Evolutionary conservation across 78 protist genomes (phyloP).

Genomic region (Polysphondylium violaceum): DNA sequence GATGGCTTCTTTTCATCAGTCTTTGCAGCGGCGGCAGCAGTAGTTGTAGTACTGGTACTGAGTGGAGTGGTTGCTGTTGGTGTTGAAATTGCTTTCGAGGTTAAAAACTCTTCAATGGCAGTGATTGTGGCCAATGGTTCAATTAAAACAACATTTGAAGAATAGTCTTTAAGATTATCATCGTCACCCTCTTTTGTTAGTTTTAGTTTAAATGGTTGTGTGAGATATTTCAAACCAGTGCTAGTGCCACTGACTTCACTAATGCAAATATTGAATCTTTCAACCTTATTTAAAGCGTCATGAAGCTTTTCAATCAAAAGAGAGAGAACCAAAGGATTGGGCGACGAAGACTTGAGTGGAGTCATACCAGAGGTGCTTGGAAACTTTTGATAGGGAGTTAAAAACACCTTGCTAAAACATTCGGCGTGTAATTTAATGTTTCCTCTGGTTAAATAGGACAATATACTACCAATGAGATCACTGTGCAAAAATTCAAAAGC

Average conservation of each 20-base stretch:
- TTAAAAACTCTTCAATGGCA: slow-evolving; percentile 86
- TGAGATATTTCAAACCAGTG: slow-evolving; percentile 70
- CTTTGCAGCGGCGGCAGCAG: not conserved
- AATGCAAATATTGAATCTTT: slow-evolving; percentile 64
- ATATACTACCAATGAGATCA: slow-evolving; percentile 56
- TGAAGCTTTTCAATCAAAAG: slow-evolving; percentile 64
- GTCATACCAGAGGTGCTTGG: not conserved
- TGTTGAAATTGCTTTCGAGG: slow-evolving; percentile 69
- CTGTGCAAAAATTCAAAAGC: slow-evolving; percentile 80
- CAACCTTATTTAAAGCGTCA: slow-evolving; percentile 73
- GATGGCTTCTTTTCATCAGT: not conserved
- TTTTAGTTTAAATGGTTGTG: slow-evolving; percentile 85
- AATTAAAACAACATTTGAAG: slow-evolving; percentile 78
- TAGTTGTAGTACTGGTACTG: not conserved
- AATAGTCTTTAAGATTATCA: slow-evolving; percentile 38
- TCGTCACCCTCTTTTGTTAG: slow-evolving; percentile 36
- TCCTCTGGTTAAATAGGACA: slow-evolving; percentile 61
- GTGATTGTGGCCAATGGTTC: slow-evolving; percentile 87
- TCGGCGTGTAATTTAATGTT: slow-evolving; percentile 50
- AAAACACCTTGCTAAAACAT: slow-evolving; percentile 63
- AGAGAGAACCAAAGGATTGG: slow-evolving; percentile 34
- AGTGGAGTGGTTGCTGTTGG: not conserved
- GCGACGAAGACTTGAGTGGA: slow-evolving; percentile 16
- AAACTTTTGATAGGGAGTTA: slow-evolving; percentile 20
- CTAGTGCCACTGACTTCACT: slow-evolving; percentile 75